Base-by-base conservation (phyloP, 106 monocot genomes). In the Alisma plantagoaquatica region DNA sequence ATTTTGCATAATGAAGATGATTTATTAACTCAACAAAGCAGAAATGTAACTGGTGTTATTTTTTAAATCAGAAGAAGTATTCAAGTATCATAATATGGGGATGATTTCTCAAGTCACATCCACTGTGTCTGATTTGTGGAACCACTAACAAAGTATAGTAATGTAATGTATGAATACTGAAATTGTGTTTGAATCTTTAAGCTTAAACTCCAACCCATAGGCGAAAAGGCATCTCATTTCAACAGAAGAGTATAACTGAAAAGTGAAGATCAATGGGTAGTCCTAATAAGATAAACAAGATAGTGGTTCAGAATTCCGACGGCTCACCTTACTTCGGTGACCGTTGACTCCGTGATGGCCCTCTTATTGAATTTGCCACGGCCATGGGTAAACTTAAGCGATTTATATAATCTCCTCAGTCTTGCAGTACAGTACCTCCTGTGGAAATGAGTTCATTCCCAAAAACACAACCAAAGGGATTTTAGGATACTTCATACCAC, bases 231-330 rank as follows among this genome's bases (percentile, higher is more conserved):
- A 70, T 59, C 96, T 78, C 61, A 98, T 66, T 23, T 89, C 73
- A 31, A 89, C 89, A 41, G 89, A 81, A 56, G 89, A 98, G 60
- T 98, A 98, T 70, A n/a, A n/a, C n/a, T n/a, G n/a, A n/a, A n/a
- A n/a, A n/a, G n/a, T n/a, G n/a, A n/a, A n/a, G n/a, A n/a, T n/a
- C n/a, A n/a, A n/a, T n/a, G n/a, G n/a, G n/a, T n/a, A n/a, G 81
- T 84, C 84, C 96, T 98, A 65, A 41, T 63, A 19, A 69, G 54
- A 25, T 41, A 64, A 59, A 25, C 10, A 29, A 54, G 33, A 56
- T 12, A 52, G 9, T 29, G 30, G 2, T 29, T 41, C 12, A 17
- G 14, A 53, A 30, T 19, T 29, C 3, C 28, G 10, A 29, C 25
- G 31, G 31, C 25, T 12, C 23, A 27, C 27, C 10, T 30, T n/a